These are phyloP conservation scores for Hypoxylon sp. DNA, from an alignment of 2,329 filamentous ascomycete genomes.

Conservation along the genomic window DNA sequence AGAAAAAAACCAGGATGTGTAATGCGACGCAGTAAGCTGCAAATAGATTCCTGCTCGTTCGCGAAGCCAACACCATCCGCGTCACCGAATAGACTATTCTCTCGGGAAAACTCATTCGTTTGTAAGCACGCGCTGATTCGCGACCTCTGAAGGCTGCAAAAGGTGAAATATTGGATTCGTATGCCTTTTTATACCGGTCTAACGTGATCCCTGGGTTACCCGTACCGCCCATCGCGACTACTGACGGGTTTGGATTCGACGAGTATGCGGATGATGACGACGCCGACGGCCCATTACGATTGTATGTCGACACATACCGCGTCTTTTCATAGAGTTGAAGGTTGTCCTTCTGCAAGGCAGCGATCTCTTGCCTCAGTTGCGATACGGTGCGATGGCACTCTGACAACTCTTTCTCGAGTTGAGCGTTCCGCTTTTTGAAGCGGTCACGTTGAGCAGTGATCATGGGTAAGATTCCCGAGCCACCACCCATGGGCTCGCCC, in stretches of 20 bases:
- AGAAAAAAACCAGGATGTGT: slow-evolving; percentile 88
- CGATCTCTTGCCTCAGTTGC: slow-evolving; percentile 89
- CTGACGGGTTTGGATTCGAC: slow-evolving; percentile 81
- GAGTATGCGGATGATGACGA: slow-evolving; percentile 76
- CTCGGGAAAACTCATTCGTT: slow-evolving; percentile 93
- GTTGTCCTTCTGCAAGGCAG: slow-evolving; percentile 95
- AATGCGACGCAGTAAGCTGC: slow-evolving; percentile 91
- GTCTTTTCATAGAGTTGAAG: slow-evolving; percentile 97
- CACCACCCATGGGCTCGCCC: slow-evolving; percentile 77
- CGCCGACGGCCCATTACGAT: slow-evolving; percentile 73
- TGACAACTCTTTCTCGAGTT: slow-evolving; percentile 91
- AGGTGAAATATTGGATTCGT: slow-evolving; percentile 94
- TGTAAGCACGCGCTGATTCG: slow-evolving; percentile 90
- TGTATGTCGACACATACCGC: slow-evolving; percentile 95
- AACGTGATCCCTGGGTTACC: slow-evolving; percentile 75
- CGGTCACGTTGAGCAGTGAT: slow-evolving; percentile 97
- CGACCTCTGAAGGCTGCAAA: slow-evolving; percentile 97
- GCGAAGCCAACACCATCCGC: slow-evolving; percentile 88
- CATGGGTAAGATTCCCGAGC: slow-evolving; percentile 95
- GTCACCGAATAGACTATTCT: slow-evolving; percentile 91
- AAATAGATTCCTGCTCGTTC: slow-evolving; percentile 93
- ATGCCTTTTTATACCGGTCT: slow-evolving; percentile 90
- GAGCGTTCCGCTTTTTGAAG: slow-evolving; percentile 95
- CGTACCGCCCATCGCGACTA: slow-evolving; percentile 72
- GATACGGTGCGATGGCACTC: slow-evolving; percentile 87